A percentile compares a stretch with the other conserved stretches of the same genome.
phyloP scores from a whole-genome alignment of 768 basidiomycete species.

The Suillus brevipes region DNA sequence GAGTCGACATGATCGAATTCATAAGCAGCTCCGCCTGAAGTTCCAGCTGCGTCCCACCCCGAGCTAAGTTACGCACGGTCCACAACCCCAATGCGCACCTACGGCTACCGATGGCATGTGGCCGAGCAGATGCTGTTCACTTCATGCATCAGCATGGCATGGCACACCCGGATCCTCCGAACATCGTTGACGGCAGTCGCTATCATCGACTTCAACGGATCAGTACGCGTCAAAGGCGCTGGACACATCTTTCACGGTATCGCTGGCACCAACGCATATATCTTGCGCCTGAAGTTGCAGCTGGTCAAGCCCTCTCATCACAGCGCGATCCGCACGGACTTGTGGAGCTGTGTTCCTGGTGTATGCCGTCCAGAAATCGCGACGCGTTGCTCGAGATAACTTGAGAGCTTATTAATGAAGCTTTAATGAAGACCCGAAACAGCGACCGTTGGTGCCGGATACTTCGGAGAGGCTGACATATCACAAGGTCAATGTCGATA shows the following conservation, averaged over 20 bases:
- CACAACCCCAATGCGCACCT: background rate
- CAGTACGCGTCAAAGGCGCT: background rate
- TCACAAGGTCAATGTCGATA: background rate
- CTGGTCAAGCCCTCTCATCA: background rate
- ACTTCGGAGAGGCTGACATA: background rate
- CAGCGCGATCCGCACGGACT: background rate
- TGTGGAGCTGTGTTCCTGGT: slow-evolving; percentile 1
- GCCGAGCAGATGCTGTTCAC: slow-evolving; percentile 11
- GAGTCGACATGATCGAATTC: no score
- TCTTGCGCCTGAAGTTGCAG: background rate
- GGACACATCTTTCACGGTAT: background rate
- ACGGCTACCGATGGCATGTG: background rate
- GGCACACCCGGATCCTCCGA: slow-evolving; percentile 17
- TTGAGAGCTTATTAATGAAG: background rate
- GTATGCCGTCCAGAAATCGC: background rate
- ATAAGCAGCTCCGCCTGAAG: no score
- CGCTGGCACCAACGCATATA: background rate
- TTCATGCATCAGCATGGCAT: slow-evolving; percentile 20
- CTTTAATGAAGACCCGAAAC: background rate
- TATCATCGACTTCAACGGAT: slow-evolving; percentile 10
- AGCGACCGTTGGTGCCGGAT: background rate
- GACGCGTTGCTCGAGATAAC: background rate
- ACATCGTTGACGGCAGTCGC: background rate
- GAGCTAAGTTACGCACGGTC: no score
- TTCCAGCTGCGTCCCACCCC: no score